Evolutionary conservation across 208 protist genomes (phyloP), one percentile per base, ranked within the genome.

Genomic region (Crithidia mellificae): DNA sequence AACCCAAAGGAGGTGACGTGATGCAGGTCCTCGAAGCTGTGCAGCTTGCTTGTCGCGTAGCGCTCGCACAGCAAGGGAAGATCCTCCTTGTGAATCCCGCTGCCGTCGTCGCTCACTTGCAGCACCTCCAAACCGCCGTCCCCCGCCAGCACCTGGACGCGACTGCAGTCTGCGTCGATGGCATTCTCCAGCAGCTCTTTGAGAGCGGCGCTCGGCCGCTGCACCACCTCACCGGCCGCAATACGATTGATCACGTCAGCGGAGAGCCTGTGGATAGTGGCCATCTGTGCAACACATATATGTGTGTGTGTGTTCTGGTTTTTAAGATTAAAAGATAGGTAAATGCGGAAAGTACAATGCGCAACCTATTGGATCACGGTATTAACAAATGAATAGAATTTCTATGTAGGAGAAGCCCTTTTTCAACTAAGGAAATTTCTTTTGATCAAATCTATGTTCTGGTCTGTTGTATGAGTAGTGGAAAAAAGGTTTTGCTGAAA

Each of bases 131-230:
- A 68, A 6, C 98, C 98, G 49, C 98, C 98, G 22, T 93, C 83
- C 59, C 90, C 90, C 15, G 91, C 80, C 12, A 81, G 63, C 12
- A 99, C 81, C 17, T 88, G 89, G 17, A 99, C 94, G 8, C 49
- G 77, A 0, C 88, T 96, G 27, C 92, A 78, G 30, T 90, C 90
- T 6, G 98, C 98, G 75, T 99, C 98, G 24, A 99, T 83, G 19
- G 81, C 69, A 81, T 99, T 99, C 77, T 99, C 98, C 17, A 99
- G 68, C 38, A 99, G 69, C 77, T 99, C 98, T 80, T 99, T 99
- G 25, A 99, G 76, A 9, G 98, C 98, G 27, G 95, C 97, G 46
- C 88, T 92, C 4, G 98, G 98, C n/a, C 96, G 77, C 69, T 98
- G 93, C 39, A 99, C 97, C 41, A 99, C 97, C 74, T 99, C 98